Evolutionary conservation across 495 filamentous ascomycete genomes (phyloP), one percentile per base, ranked within the genome.

Genomic region (Achaetomiella virescens): DNA sequence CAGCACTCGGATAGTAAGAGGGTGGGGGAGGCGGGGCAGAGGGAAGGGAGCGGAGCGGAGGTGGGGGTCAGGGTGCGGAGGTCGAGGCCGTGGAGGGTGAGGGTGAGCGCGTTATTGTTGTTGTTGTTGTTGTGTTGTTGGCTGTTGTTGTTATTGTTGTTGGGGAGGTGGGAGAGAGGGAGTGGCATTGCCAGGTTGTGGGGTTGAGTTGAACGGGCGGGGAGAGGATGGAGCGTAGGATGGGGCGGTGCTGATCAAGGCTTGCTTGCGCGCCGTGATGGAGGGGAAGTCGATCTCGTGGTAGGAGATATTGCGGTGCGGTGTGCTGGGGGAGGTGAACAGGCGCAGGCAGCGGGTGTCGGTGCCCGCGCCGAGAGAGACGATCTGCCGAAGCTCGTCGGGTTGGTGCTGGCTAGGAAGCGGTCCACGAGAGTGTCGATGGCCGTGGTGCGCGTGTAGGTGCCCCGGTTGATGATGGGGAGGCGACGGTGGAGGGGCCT

Each of bases 381-480:
- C 82, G 48, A 98, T 92, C 64, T 98, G 93, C 54, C 68, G 42
- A 58, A 69, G 47, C 57, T 67, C 15, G 46, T 21, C 35, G 43
- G 40, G 21, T 55, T 49, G 27, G 68, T 71, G 40, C 49, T 60
- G 25, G 64, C 54, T 45, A 97, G 79, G 67, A 97, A 97, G 33
- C 69, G 67, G 24, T 79, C 67, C 54, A 97, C 83, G 22, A 98
- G 81, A 37, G 70, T 72, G 72, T 97, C 91, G 66, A 98, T 87
- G 21, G 90, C 89, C 25, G 81, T 83, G 22, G 92, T 97, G 60
- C 93, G 84, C 25, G 92, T 88, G 67, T 96, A 97, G n/a, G 93
- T 97, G 36, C 92, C 92, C 81, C 93, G 72, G 68, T 97, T 97
- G 55, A 97, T 96, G 40, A 97, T 91, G 40, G 93, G 93, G 25